A percentile compares a stretch with the other conserved stretches of the same genome.
Evolutionary conservation across 164 flowering plant species (phyloP).

Genomic region (Tinospora cordifolia): DNA sequence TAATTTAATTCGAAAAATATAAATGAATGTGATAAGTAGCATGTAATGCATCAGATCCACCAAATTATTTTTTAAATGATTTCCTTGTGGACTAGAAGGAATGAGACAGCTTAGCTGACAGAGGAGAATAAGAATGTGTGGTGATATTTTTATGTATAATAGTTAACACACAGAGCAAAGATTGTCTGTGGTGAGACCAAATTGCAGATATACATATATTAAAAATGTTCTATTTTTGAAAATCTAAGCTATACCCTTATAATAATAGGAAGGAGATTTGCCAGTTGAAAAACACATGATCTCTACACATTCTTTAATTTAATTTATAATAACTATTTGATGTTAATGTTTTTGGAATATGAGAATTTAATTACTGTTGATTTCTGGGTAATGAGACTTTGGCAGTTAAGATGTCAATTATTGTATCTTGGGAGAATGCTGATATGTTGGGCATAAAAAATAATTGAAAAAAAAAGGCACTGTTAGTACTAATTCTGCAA

Average conservation of each 20-base stretch:
- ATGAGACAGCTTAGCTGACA: not conserved
- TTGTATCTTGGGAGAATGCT: too few relatives aligned
- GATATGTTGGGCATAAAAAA: too few relatives aligned
- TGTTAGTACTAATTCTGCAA: too few relatives aligned
- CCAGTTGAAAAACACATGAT: not conserved
- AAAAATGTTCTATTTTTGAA: not conserved
- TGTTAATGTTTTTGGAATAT: too few relatives aligned
- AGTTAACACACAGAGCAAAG: not conserved
- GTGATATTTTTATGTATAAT: not conserved
- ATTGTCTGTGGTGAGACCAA: slow-evolving; percentile 3
- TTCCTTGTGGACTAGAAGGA: not conserved
- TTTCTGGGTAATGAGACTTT: too few relatives aligned
- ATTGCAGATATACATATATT: not conserved
- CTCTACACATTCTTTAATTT: not conserved
- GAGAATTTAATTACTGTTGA: too few relatives aligned
- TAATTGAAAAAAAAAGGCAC: too few relatives aligned
- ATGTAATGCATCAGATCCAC: not conserved
- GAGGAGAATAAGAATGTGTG: not conserved
- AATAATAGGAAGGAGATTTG: not conserved
- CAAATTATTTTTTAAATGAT: not conserved
- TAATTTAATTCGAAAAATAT: not conserved
- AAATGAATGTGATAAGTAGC: not conserved
- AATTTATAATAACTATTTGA: too few relatives aligned
- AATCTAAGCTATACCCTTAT: not conserved
- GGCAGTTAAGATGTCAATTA: too few relatives aligned